These are phyloP conservation scores for Syzygium aqueum DNA, from an alignment of 345 rosid species.

Conservation along the genomic window DNA sequence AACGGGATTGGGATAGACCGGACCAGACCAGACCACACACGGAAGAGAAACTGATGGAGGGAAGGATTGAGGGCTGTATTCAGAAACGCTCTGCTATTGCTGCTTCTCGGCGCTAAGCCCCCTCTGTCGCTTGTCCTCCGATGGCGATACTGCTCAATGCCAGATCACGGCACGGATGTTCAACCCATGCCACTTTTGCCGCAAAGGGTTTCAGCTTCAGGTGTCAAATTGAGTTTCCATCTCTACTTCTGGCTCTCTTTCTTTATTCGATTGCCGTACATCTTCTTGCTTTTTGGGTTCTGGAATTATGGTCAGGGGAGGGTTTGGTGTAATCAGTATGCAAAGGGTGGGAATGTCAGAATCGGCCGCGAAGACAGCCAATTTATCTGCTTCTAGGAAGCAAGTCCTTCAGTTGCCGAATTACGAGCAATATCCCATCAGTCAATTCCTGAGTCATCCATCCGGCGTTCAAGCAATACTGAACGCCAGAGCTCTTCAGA, in stretches of 20 bases:
- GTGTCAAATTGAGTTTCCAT: neutral
- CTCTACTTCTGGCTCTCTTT: neutral
- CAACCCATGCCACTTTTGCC: neutral
- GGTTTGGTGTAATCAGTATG: neutral
- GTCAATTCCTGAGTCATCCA: constrained; percentile 58
- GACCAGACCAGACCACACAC: neutral
- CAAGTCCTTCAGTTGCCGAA: constrained; percentile 46
- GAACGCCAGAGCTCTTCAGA: constrained; percentile 54
- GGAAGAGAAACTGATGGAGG: neutral
- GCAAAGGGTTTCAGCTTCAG: neutral
- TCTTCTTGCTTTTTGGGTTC: neutral
- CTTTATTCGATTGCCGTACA: neutral
- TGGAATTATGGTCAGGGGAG: neutral
- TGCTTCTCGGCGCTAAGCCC: neutral
- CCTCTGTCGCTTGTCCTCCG: neutral
- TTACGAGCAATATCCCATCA: constrained; percentile 25
- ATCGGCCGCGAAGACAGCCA: constrained; percentile 44
- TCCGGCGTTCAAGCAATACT: constrained; percentile 61
- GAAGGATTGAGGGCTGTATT: neutral
- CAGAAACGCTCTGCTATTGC: neutral
- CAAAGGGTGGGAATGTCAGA: neutral
- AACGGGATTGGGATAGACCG: neutral
- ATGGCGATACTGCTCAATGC: neutral
- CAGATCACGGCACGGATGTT: neutral
- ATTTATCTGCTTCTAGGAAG: constrained; percentile 50